These are phyloP conservation scores for Ampelomyces quisqualis DNA, from an alignment of 2,329 filamentous ascomycete genomes.

Conservation along the genomic window DNA sequence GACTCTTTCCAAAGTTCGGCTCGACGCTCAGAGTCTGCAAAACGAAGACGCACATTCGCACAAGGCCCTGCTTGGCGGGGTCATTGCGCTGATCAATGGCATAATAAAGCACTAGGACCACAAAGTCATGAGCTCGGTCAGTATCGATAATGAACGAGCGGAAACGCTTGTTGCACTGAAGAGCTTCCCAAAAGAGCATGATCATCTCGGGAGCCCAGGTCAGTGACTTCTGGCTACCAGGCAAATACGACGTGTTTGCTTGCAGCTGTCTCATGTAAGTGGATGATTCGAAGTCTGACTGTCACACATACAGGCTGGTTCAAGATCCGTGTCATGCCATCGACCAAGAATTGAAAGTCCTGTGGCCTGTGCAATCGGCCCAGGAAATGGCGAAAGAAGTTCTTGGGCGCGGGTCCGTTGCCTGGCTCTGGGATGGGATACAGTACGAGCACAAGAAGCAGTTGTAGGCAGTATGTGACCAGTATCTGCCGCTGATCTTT, in stretches of 20 bases:
- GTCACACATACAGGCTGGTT: slow-evolving; percentile 69
- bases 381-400: slow-evolving; percentile 90
- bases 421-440: slow-evolving; percentile 83
- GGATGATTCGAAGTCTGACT: neutral
- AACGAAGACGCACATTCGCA: slow-evolving; percentile 96
- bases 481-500: slow-evolving; percentile 87
- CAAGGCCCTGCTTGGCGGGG: slow-evolving; percentile 82
- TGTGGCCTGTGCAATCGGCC: slow-evolving; percentile 87
- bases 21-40: slow-evolving; percentile 94
- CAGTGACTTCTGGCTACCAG: slow-evolving; percentile 74
- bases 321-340: slow-evolving; percentile 88
- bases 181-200: slow-evolving; percentile 95
- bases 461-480: slow-evolving; percentile 87
- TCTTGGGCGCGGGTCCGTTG: slow-evolving; percentile 69
- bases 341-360: slow-evolving; percentile 96
- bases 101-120: slow-evolving; percentile 88
- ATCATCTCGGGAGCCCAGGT: slow-evolving; percentile 94
- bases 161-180: slow-evolving; percentile 97
- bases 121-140: slow-evolving; percentile 86
- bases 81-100: slow-evolving; percentile 87
- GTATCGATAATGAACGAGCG: slow-evolving; percentile 96
- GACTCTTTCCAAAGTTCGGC: slow-evolving; percentile 80
- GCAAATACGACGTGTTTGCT: slow-evolving; percentile 83
- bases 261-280: slow-evolving; percentile 60
- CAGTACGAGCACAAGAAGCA: slow-evolving; percentile 80